Evolutionary conservation across 441 rosid genomes (phyloP).

Genomic region (Pelargonium myrrhifolium): DNA sequence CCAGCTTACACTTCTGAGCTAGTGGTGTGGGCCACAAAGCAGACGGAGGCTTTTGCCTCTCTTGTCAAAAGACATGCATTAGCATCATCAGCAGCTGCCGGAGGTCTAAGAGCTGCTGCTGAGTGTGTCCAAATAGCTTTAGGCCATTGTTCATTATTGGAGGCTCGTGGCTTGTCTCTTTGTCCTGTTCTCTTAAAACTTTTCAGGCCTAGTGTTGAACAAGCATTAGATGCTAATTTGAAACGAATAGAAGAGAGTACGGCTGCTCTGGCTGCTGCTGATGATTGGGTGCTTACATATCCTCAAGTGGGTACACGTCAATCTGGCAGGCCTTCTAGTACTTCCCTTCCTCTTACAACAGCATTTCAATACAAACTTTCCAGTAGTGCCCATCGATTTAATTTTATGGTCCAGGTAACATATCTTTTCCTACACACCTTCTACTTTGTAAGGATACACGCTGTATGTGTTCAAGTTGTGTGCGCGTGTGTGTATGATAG

Average conservation of each 20-base stretch:
- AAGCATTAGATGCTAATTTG: constrained; percentile 87
- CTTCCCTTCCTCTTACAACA: constrained; percentile 36
- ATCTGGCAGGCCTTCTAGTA: constrained; percentile 51
- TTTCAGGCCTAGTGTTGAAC: constrained; percentile 95
- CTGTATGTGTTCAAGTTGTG: not conserved
- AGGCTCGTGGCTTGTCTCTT: constrained; percentile 88
- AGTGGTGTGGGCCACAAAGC: constrained; percentile 95
- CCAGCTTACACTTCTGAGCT: constrained; percentile 89
- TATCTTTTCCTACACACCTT: constrained; percentile 5
- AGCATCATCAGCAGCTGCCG: constrained; percentile 97
- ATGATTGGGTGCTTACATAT: constrained; percentile 86
- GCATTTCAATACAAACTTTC: constrained; percentile 84
- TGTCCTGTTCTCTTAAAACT: constrained; percentile 81
- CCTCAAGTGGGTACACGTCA: constrained; percentile 61
- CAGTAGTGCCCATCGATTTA: constrained; percentile 93
- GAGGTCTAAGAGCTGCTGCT: constrained; percentile 97
- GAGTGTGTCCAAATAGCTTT: constrained; percentile 99
- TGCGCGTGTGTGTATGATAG: too few species aligned
- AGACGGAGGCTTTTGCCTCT: constrained; percentile 75
- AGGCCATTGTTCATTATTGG: constrained; percentile 96
- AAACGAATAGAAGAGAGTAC: constrained; percentile 96
- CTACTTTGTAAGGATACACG: not conserved
- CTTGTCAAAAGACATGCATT: constrained; percentile 96
- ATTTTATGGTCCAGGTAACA: constrained; percentile 95
- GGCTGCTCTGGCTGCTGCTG: constrained; percentile 98